These are phyloP conservation scores for Rhizophora mangle DNA, from an alignment of 345 rosid species.

Conservation along the genomic window DNA sequence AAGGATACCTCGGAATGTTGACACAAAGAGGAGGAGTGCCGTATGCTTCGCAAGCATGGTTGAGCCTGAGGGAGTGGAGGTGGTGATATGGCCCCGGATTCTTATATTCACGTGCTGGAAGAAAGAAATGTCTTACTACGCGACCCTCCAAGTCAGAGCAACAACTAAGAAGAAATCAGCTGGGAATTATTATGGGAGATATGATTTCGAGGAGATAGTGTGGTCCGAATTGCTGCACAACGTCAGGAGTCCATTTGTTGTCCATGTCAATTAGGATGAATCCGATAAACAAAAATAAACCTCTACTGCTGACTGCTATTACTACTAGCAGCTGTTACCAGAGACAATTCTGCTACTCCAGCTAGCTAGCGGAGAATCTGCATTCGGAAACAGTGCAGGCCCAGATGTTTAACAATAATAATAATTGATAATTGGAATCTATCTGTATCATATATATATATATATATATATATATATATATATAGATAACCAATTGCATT, in stretches of 20 bases:
- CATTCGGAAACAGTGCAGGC: no score
- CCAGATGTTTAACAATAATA: no score
- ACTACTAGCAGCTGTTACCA: no score
- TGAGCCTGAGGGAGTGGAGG: slow-evolving; percentile 57
- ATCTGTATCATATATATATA: no score
- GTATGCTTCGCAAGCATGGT: slow-evolving; percentile 37
- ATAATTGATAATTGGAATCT: no score
- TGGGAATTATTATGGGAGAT: slow-evolving; percentile 44
- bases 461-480: no score
- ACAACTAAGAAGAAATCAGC: slow-evolving; percentile 18
- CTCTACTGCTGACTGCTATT: no score
- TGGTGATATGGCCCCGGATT: slow-evolving; percentile 52
- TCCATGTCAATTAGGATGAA: background rate
- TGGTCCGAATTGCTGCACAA: slow-evolving; percentile 60
- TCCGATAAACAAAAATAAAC: no score
- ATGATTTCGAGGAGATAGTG: slow-evolving; percentile 58
- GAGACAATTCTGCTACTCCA: no score
- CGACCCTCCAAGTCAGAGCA: slow-evolving; percentile 27
- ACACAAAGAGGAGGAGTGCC: slow-evolving; percentile 29
- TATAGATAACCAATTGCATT: no score
- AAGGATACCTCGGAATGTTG: slow-evolving; percentile 54
- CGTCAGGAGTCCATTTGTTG: slow-evolving; percentile 63
- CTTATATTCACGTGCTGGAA: slow-evolving; percentile 38
- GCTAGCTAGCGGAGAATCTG: no score
- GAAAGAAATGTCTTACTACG: slow-evolving; percentile 42